A percentile compares a stretch with the other conserved stretches of the same genome.
Conservation (phyloP, 371 early-diverging fungal species). For the Mortierella sp. region DNA sequence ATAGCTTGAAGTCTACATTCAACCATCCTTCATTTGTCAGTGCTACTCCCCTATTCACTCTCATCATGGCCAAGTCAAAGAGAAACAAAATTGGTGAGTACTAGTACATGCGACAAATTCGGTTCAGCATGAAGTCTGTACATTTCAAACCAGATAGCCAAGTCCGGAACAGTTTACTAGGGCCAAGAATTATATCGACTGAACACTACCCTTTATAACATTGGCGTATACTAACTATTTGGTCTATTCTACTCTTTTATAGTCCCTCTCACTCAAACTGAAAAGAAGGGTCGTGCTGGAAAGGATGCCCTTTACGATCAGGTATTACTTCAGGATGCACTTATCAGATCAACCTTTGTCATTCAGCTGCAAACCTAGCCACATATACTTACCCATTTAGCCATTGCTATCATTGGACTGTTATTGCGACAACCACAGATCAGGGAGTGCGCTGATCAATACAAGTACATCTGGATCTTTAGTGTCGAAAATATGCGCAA, state of each 20-base stretch:
- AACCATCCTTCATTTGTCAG: background rate
- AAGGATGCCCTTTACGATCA: slow-evolving; percentile 84
- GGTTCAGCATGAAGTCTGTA: background rate
- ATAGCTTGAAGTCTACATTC: slow-evolving; percentile 1
- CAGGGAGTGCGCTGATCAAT: slow-evolving; percentile 75
- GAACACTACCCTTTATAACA: too few relatives aligned
- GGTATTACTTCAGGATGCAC: slow-evolving; percentile 55
- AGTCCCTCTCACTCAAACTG: slow-evolving; percentile 87
- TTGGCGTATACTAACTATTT: too few relatives aligned
- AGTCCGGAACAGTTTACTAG: too few relatives aligned
- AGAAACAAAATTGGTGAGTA: slow-evolving; percentile 42
- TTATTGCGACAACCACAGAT: slow-evolving; percentile 60
- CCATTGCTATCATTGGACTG: background rate
- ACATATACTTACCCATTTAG: background rate
- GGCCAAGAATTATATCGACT: too few relatives aligned
- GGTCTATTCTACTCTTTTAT: too few relatives aligned
- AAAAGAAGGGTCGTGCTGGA: slow-evolving; percentile 85
- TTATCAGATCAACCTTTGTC: too few relatives aligned
- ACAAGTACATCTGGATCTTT: slow-evolving; percentile 87
- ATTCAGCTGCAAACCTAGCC: background rate
- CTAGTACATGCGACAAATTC: too few relatives aligned
- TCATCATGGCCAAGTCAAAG: slow-evolving; percentile 33
- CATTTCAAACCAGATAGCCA: too few relatives aligned
- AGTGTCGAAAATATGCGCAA: slow-evolving; percentile 95
- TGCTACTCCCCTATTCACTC: background rate